Evolutionary conservation across 2,329 filamentous ascomycete species (phyloP), one percentile per base, ranked within the genome.

Genomic region (Fusarium chlamydosporum): DNA sequence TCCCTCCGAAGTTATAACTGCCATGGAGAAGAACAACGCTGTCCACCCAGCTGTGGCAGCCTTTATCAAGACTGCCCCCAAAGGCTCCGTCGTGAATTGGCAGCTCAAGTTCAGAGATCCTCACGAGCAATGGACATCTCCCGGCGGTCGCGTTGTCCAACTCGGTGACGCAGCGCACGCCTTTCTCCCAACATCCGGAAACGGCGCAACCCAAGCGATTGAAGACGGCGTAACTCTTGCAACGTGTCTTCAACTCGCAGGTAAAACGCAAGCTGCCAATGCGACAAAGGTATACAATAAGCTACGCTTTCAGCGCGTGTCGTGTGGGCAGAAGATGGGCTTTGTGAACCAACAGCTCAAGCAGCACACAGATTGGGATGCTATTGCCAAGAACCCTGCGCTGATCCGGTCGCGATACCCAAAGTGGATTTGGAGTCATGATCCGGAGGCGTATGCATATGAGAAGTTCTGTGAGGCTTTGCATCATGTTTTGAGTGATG

Each of bases 261-360:
- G 65, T 0, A 69, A 38, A 2, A 23, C 60, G 2, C 65, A 68
- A n/a, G 65, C 65, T 0, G 65, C 65, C 6, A 66, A 68, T 0
- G 65, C 65, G 0, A 61, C 65, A 0, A 65, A 65, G 0, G 60
- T 35, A 0, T 68, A 68, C 15, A 68, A 68, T 2, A 68, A 68
- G 3, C 20, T 68, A 1, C 65, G 65, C 4, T 68, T 66, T 4
- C 65, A 68, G 4, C 23, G 65, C 0, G 65, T 68, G 0, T 68
- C 65, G 0, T 68, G 65, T 2, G 65, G 65, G 0, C 65, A 68
- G 31, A 68, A 68, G 10, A 68, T 68, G 65, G 65, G 65, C 0
- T 68, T 68, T 0, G 65, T 68, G 3, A 68, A 68, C 31, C 65
- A 68, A 26, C 65, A 68, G 37, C 65, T 68, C 8, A 68, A 68